phyloP scores from a whole-genome alignment of 495 filamentous ascomycete species.

The Mytilinidion resinicola region DNA sequence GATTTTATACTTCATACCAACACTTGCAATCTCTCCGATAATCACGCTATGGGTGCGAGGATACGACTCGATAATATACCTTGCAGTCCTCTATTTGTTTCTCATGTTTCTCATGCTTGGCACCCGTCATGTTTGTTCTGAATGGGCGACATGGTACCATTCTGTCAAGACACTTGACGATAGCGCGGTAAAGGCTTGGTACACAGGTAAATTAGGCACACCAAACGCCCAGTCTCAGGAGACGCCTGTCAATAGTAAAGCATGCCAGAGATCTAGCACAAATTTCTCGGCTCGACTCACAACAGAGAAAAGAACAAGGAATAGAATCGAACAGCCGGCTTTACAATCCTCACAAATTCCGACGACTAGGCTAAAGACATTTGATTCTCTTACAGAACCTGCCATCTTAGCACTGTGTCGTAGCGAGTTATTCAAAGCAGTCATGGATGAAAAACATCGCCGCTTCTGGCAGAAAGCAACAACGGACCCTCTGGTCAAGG shows the following conservation, averaged over 20 bases:
- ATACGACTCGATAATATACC: constrained; percentile 32
- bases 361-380: constrained; percentile 6
- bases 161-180: constrained; percentile 33
- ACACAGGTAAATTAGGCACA: no score
- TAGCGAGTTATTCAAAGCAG: constrained; percentile 41
- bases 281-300: not conserved
- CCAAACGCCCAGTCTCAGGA: no score
- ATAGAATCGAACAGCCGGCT: constrained; percentile 3
- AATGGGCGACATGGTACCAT: constrained; percentile 32
- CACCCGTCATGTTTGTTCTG: constrained; percentile 37
- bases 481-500: constrained; percentile 42
- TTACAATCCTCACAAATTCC: not conserved
- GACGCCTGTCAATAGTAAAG: no score
- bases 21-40: constrained; percentile 32
- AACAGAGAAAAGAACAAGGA: no score
- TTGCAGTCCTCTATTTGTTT: constrained; percentile 25
- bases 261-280: no score
- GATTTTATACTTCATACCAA: constrained; percentile 30
- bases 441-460: constrained; percentile 42
- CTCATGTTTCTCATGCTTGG: constrained; percentile 27
- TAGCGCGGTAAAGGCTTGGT: constrained; percentile 31
- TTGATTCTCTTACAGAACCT: constrained; percentile 30
- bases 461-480: constrained; percentile 40
- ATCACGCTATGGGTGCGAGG: constrained; percentile 25
- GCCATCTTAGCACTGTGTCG: constrained; percentile 41